These are phyloP conservation scores for Chaetomidium leptoderma DNA, from an alignment of 495 filamentous ascomycete genomes.

Conservation along the genomic window DNA sequence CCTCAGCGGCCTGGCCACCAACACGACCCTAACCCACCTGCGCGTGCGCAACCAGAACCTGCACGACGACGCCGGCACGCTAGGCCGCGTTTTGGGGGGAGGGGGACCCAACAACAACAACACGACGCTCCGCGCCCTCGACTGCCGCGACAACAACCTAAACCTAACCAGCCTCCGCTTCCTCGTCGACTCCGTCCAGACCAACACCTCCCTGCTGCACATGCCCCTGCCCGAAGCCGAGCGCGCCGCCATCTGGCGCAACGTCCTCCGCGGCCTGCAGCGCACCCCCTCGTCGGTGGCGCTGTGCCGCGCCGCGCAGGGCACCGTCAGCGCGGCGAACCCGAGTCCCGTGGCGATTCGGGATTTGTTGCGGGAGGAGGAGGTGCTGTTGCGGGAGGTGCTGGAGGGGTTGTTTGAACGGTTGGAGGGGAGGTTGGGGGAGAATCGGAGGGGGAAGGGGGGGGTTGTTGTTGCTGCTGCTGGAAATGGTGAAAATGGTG, in stretches of 20 bases:
- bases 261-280: constrained; percentile 22
- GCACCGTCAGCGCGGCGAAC: background rate
- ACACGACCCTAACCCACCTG: constrained; percentile 69
- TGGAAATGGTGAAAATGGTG: background rate
- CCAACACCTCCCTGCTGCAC: constrained; percentile 26
- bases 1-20: constrained; percentile 69
- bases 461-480: background rate
- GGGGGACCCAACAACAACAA: constrained; percentile 18
- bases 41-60: constrained; percentile 61
- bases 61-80: constrained; percentile 46
- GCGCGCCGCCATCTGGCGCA: constrained; percentile 26
- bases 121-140: constrained; percentile 26
- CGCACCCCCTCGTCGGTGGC: background rate
- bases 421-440: background rate
- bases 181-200: constrained; percentile 24
- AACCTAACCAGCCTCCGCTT: constrained; percentile 37
- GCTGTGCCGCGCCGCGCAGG: background rate
- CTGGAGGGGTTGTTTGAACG: background rate
- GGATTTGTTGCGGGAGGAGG: constrained; percentile 1
- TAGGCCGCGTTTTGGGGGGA: constrained; percentile 41
- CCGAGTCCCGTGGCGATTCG: background rate
- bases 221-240: constrained; percentile 26
- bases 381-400: constrained; percentile 3
- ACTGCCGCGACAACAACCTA: constrained; percentile 43
- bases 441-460: background rate